Evolutionary conservation across 78 protist genomes (phyloP).

Genomic region (Mantamonas sphyraenae): DNA sequence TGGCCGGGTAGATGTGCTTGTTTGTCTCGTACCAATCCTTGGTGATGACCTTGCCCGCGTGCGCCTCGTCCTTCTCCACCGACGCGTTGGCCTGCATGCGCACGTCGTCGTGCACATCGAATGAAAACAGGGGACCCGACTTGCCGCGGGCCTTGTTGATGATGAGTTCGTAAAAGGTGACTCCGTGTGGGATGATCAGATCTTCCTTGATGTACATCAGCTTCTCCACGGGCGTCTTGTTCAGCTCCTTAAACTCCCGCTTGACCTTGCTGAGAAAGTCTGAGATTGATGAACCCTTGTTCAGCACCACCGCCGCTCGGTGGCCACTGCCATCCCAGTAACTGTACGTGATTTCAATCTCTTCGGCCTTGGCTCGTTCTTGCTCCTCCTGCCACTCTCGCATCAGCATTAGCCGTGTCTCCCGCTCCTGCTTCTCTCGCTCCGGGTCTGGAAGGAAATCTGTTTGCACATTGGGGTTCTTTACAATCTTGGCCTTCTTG

Average conservation of each 20-base stretch:
- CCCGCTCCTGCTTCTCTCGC: conserved; percentile 40
- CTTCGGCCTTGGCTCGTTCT: conserved; percentile 41
- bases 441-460: conserved; percentile 72
- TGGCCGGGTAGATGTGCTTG: conserved; percentile 86
- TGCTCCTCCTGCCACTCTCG: conserved; percentile 61
- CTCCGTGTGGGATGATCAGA: conserved; percentile 63
- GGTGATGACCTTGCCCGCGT: conserved; percentile 75
- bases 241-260: conserved; percentile 50
- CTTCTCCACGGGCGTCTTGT: conserved; percentile 43
- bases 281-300: conserved; percentile 60
- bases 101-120: conserved; percentile 84
- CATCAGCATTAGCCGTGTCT: conserved; percentile 42
- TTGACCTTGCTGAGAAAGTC: conserved; percentile 43
- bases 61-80: conserved; percentile 80
- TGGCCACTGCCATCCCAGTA: conserved; percentile 92
- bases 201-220: conserved; percentile 87
- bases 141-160: conserved; percentile 75
- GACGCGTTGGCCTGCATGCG: conserved; percentile 66
- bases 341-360: conserved; percentile 55
- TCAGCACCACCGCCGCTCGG: conserved; percentile 28
- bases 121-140: conserved; percentile 79
- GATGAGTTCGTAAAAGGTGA: conserved; percentile 82
- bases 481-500: conserved; percentile 9
- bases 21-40: conserved; percentile 77
- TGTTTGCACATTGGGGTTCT: conserved; percentile 62